Conservation (phyloP, 768 basidiomycete genomes). For the Leccinum disarticulatum region DNA sequence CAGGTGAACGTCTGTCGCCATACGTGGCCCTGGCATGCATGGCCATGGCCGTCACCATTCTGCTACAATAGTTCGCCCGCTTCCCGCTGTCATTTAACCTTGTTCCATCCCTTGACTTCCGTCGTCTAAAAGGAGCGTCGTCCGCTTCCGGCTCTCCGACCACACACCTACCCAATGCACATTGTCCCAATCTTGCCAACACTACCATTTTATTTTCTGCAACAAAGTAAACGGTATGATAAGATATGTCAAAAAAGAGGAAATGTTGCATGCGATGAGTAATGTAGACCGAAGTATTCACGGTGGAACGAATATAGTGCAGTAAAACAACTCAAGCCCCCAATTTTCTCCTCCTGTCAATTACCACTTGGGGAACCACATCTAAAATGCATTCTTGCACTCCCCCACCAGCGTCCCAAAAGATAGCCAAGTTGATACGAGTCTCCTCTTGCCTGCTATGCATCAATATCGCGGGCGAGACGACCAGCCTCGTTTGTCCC, state of each 20-base stretch:
- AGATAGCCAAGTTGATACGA: neutral
- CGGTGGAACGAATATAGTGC: neutral
- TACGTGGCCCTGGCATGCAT: conserved; percentile 94
- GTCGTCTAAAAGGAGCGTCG: neutral
- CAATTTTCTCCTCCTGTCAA: neutral
- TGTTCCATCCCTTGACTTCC: neutral
- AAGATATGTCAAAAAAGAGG: neutral
- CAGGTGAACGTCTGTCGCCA: conserved; percentile 94
- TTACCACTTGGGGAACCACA: neutral
- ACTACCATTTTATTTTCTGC: neutral
- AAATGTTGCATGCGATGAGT: neutral
- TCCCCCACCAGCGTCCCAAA: neutral
- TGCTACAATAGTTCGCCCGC: conserved; percentile 38
- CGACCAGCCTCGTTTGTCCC: conserved; percentile 12
- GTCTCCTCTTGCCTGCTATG: neutral
- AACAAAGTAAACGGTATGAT: neutral
- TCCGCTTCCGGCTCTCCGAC: neutral
- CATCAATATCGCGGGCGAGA: conserved; percentile 5
- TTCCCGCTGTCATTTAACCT: neutral
- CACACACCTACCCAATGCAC: neutral
- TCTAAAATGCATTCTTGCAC: neutral
- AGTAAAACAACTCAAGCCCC: neutral
- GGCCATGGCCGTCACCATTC: conserved; percentile 82
- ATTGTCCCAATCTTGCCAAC: neutral
- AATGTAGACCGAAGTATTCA: neutral